Evolutionary conservation across 495 filamentous ascomycete genomes (phyloP).

Genomic region (Chaetomium tenue): DNA sequence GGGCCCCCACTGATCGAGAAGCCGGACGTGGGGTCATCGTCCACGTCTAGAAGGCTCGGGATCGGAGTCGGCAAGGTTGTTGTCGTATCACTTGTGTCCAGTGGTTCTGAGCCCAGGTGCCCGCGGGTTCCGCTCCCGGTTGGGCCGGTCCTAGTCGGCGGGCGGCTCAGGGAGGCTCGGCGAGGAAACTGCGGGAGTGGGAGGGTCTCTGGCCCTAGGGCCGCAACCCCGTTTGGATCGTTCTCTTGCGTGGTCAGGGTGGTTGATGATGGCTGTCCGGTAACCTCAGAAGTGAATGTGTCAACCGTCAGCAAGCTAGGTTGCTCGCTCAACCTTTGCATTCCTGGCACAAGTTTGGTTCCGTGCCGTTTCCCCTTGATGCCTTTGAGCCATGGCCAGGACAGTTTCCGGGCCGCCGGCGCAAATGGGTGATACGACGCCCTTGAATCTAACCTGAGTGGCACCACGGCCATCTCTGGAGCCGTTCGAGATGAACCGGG

Average conservation of each 20-base stretch:
- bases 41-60: background rate
- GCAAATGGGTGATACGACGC: slow-evolving; percentile 18
- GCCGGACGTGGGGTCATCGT: background rate
- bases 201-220: background rate
- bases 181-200: background rate
- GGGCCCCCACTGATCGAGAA: background rate
- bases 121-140: no score
- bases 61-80: background rate
- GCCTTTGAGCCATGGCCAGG: slow-evolving; percentile 32
- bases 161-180: slow-evolving; percentile 5
- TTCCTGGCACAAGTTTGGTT: slow-evolving; percentile 12
- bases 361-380: slow-evolving; percentile 1
- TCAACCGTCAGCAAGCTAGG: slow-evolving; percentile 23
- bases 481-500: background rate
- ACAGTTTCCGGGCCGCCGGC: slow-evolving; percentile 19
- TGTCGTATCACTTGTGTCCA: background rate
- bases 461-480: background rate
- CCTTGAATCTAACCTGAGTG: slow-evolving; percentile 20
- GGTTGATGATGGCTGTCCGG: background rate
- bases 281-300: slow-evolving; percentile 23
- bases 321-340: slow-evolving; percentile 16
- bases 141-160: background rate
- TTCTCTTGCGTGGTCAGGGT: background rate
- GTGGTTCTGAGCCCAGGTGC: no score
- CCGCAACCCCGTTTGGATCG: background rate